phyloP scores from a whole-genome alignment of 2,329 filamentous ascomycete genomes.

The Xylaria sp. region DNA sequence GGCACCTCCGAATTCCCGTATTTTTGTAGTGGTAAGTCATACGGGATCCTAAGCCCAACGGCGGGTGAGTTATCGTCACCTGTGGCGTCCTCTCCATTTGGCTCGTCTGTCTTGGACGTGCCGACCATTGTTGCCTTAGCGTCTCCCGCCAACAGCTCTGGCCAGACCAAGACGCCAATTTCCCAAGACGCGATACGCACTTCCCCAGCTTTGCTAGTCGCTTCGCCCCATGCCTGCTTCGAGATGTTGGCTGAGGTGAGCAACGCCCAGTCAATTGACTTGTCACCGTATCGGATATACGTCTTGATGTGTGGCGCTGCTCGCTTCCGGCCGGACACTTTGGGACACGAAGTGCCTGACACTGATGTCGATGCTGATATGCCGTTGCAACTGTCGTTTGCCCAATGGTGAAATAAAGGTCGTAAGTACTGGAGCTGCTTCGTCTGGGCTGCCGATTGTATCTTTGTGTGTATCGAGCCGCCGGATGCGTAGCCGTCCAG shows the following conservation, averaged over 20 bases:
- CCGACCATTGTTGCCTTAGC: slow-evolving; percentile 69
- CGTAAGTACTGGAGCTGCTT: slow-evolving; percentile 80
- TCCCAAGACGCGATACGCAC: slow-evolving; percentile 84
- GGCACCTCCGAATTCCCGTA: slow-evolving; percentile 74
- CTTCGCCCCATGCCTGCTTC: slow-evolving; percentile 87
- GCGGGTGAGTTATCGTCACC: slow-evolving; percentile 49
- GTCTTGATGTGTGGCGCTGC: slow-evolving; percentile 93
- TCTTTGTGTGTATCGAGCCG: slow-evolving; percentile 83
- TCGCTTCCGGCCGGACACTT: slow-evolving; percentile 69
- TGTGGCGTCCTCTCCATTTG: slow-evolving; percentile 47
- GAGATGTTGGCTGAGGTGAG: slow-evolving; percentile 92
- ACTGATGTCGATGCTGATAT: slow-evolving; percentile 42
- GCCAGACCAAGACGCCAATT: slow-evolving; percentile 86
- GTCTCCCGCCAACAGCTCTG: slow-evolving; percentile 63
- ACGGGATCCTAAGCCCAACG: slow-evolving; percentile 83
- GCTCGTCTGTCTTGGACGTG: slow-evolving; percentile 72
- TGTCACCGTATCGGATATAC: slow-evolving; percentile 74
- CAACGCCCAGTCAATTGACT: slow-evolving; percentile 81
- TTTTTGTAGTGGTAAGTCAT: slow-evolving; percentile 76
- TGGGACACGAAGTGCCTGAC: slow-evolving; percentile 6
- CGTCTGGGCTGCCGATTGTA: slow-evolving; percentile 73
- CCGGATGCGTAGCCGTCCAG: slow-evolving; percentile 83
- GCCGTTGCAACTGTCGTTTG: slow-evolving; percentile 63
- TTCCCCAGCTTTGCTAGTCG: slow-evolving; percentile 65
- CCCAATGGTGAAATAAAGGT: slow-evolving; percentile 81